Evolutionary conservation across 2,329 filamentous ascomycete species (phyloP).

Genomic region (Sphaerostilbella broomeana): DNA sequence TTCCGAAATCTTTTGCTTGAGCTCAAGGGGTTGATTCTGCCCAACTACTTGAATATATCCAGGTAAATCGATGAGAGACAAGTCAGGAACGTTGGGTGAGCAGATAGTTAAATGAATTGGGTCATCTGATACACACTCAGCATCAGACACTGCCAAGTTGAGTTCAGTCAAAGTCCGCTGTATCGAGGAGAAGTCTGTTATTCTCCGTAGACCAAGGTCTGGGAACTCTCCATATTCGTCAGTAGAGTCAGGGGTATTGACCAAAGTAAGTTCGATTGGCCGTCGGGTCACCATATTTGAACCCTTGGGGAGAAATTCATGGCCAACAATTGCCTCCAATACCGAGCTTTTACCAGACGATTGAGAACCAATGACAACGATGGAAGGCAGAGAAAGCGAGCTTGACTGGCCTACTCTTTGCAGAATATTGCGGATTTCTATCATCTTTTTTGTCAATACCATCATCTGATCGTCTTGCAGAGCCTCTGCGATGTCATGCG

Average conservation of each 20-base stretch:
- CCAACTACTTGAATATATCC: slow-evolving; percentile 96
- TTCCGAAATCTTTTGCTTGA: slow-evolving; percentile 93
- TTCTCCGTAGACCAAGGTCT: slow-evolving; percentile 78
- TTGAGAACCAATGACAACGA: slow-evolving; percentile 98
- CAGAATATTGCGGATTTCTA: slow-evolving; percentile 89
- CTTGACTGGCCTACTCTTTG: slow-evolving; percentile 89
- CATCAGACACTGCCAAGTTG: slow-evolving; percentile 84
- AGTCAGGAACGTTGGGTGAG: slow-evolving; percentile 88
- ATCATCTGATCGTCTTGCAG: slow-evolving; percentile 98
- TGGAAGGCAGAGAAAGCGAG: slow-evolving; percentile 82
- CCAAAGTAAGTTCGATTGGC: slow-evolving; percentile 90
- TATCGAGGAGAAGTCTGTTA: slow-evolving; percentile 86
- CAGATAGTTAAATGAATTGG: slow-evolving; percentile 94
- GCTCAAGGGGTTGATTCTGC: slow-evolving; percentile 78
- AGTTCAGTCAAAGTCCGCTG: slow-evolving; percentile 92
- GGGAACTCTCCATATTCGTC: slow-evolving; percentile 96
- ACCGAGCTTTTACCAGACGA: slow-evolving; percentile 98
- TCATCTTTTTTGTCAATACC: slow-evolving; percentile 98
- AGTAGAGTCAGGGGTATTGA: slow-evolving; percentile 84
- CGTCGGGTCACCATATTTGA: slow-evolving; percentile 96
- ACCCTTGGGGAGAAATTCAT: slow-evolving; percentile 97
- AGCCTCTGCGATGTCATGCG: slow-evolving; percentile 54
- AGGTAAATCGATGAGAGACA: slow-evolving; percentile 92
- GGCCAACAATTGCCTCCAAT: slow-evolving; percentile 90
- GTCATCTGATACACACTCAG: slow-evolving; percentile 90